Base-by-base conservation (phyloP, 805 yeast species). In the Myxozyma melibiosi region DNA sequence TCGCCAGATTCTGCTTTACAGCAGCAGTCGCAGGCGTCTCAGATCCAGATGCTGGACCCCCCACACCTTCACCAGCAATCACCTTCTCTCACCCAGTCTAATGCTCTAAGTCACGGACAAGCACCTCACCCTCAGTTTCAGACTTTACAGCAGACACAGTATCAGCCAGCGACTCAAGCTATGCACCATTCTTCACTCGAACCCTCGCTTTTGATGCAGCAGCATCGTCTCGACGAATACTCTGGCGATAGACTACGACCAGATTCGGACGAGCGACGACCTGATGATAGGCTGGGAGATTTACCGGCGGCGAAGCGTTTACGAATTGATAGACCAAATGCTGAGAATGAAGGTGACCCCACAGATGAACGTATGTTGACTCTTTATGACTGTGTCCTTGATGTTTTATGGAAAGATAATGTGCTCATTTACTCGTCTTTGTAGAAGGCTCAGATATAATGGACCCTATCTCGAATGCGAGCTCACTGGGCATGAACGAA, bases 401-500 rank as follows among this genome's bases (percentile, higher is more conserved):
- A 14, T 25, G 16, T 16, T 27, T n/a, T 24, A 25, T 33, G 7
- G 9, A 9, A 37, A 5, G 22, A n/a, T 7, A 11, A 8, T 13
- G 11, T 25, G 20, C 33, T 22, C 14, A 27, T 2, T 37, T 24
- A 14, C n/a, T 14, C 9, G 11, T 2, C 13, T 30, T 13, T 14
- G 16, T 18, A 25, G 25, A 51, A 49, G 54, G 48, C n/a, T 55
- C 55, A 8, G 60, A 47, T 46, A 57, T 45, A 16, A 45, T 56
- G 51, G 58, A 55, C 41, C 62, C 53, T 18, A 56, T 47, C 14
- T 54, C 65, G n/a, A 63, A 51, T 33, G 53, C 47, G n/a, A 53
- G 47, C 44, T 65, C 66, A 22, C 53, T 65, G 13, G 61, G 67
- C 20, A 66, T 66, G 68, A 66, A 63, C 44, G 68, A 66, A 45